Conservation (phyloP, 2,329 filamentous ascomycete species). For the Phyllosticta ampelicida region DNA sequence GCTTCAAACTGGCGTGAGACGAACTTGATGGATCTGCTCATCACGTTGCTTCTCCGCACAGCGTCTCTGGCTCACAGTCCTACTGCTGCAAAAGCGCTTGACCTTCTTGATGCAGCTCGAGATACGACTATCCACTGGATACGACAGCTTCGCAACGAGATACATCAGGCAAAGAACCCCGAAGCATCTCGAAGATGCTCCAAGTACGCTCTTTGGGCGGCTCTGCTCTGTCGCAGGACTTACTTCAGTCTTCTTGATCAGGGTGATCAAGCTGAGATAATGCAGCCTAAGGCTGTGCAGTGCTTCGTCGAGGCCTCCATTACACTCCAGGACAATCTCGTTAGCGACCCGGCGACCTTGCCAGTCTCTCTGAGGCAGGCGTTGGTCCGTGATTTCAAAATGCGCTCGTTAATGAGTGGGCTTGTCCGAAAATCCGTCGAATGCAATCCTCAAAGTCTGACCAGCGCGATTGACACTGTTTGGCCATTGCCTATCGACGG, state of each 20-base stretch:
- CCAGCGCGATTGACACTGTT: conserved; percentile 26
- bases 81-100: not conserved
- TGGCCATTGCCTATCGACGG: conserved; percentile 32
- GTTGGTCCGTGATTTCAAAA: conserved; percentile 39
- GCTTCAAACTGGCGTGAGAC: conserved; percentile 48
- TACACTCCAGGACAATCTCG: conserved; percentile 38
- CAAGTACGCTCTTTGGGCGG: conserved; percentile 42
- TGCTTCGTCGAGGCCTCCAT: conserved; percentile 33
- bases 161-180: conserved; percentile 28
- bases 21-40: conserved; percentile 46
- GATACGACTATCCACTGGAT: conserved; percentile 42
- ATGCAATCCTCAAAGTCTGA: conserved; percentile 19
- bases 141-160: conserved; percentile 34
- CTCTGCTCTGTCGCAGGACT: conserved; percentile 45
- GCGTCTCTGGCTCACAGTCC: conserved; percentile 17
- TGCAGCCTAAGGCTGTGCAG: conserved; percentile 10
- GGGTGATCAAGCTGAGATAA: not conserved
- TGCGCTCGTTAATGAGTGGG: conserved; percentile 27
- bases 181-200: conserved; percentile 30
- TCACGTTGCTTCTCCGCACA: conserved; percentile 40
- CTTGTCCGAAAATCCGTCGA: conserved; percentile 28
- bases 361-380: conserved; percentile 26
- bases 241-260: conserved; percentile 18
- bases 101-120: conserved; percentile 34
- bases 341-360: conserved; percentile 27